These are phyloP conservation scores for Calonectria honghensis DNA, from an alignment of 2,329 filamentous ascomycete species.

Conservation along the genomic window DNA sequence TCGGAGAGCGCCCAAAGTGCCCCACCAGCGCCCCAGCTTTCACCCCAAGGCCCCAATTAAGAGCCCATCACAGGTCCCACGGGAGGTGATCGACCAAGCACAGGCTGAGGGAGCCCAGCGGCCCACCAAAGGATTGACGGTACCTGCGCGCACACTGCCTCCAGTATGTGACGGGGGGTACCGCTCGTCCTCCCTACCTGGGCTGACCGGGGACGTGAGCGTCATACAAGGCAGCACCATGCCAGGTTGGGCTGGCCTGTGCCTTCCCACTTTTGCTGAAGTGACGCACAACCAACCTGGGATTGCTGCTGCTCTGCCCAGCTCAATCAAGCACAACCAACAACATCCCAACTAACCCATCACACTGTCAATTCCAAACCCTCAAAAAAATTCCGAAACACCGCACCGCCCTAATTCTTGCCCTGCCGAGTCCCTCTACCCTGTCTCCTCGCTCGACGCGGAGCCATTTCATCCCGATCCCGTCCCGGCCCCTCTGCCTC, in stretches of 20 bases:
- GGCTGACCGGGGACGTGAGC: slow-evolving; percentile 40
- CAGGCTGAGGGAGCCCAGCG: slow-evolving; percentile 16
- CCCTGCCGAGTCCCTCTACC: not conserved
- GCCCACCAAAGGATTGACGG: slow-evolving; percentile 11
- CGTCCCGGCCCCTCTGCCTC: slow-evolving; percentile 26
- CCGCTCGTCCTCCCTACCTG: not conserved
- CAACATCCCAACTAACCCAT: slow-evolving; percentile 23
- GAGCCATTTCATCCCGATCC: slow-evolving; percentile 9
- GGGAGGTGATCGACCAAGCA: slow-evolving; percentile 32
- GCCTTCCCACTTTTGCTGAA: slow-evolving; percentile 54
- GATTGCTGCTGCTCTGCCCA: slow-evolving; percentile 16
- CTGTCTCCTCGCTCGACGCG: not conserved
- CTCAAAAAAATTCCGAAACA: slow-evolving; percentile 14
- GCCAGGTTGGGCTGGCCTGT: slow-evolving; percentile 41
- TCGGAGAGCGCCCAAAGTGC: slow-evolving; percentile 26
- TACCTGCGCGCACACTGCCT: slow-evolving; percentile 19
- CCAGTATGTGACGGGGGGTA: slow-evolving; percentile 15
- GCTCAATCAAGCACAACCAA: slow-evolving; percentile 12
- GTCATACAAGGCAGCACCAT: slow-evolving; percentile 49
- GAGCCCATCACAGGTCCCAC: not conserved
- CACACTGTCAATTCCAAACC: slow-evolving; percentile 9
- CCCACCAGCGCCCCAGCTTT: slow-evolving; percentile 26
- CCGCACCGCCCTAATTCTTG: slow-evolving; percentile 1
- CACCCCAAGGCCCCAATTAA: slow-evolving; percentile 24
- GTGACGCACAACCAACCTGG: slow-evolving; percentile 40